Conservation (phyloP, 2,329 filamentous ascomycete genomes). For the Coniochaeta sp. region DNA sequence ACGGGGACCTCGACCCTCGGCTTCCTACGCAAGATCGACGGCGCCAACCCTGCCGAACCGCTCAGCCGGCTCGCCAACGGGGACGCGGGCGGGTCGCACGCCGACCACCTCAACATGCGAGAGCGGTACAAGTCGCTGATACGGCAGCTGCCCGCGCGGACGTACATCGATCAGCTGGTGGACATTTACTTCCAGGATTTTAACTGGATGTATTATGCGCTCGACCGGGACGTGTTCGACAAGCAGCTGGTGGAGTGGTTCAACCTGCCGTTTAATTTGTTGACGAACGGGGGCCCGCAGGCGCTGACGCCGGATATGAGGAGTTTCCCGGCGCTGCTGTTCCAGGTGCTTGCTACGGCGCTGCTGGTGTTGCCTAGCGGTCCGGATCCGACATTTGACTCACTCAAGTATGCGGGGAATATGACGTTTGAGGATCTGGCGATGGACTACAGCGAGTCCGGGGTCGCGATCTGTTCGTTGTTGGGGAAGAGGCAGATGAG, state of each 20-base stretch:
- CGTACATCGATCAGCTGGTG: slow-evolving; percentile 47
- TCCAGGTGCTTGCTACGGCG: slow-evolving; percentile 49
- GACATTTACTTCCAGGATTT: slow-evolving; percentile 49
- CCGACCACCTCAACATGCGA: slow-evolving; percentile 33
- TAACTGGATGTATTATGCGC: slow-evolving; percentile 51
- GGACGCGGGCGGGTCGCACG: slow-evolving; percentile 20
- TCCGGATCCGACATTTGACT: slow-evolving; percentile 41
- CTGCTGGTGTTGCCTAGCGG: slow-evolving; percentile 44
- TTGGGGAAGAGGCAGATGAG: slow-evolving; percentile 52
- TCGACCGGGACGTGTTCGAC: slow-evolving; percentile 47
- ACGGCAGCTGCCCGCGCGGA: slow-evolving; percentile 47
- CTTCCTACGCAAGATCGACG: slow-evolving; percentile 49
- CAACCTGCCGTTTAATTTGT: slow-evolving; percentile 41
- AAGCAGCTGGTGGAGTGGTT: slow-evolving; percentile 48
- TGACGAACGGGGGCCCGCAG: slow-evolving; percentile 42
- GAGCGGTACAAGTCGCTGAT: slow-evolving; percentile 54
- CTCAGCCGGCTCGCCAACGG: slow-evolving; percentile 23
- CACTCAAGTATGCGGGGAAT: slow-evolving; percentile 50
- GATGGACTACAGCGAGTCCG: slow-evolving; percentile 53
- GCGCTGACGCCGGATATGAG: slow-evolving; percentile 43
- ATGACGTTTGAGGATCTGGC: slow-evolving; percentile 57
- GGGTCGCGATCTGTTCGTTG: slow-evolving; percentile 43
- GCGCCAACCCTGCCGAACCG: slow-evolving; percentile 26
- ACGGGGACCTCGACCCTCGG: slow-evolving; percentile 45
- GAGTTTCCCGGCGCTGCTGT: slow-evolving; percentile 52